Base-by-base conservation (phyloP, 495 filamentous ascomycete species). In the Melanomma pulvis-pyrius region DNA sequence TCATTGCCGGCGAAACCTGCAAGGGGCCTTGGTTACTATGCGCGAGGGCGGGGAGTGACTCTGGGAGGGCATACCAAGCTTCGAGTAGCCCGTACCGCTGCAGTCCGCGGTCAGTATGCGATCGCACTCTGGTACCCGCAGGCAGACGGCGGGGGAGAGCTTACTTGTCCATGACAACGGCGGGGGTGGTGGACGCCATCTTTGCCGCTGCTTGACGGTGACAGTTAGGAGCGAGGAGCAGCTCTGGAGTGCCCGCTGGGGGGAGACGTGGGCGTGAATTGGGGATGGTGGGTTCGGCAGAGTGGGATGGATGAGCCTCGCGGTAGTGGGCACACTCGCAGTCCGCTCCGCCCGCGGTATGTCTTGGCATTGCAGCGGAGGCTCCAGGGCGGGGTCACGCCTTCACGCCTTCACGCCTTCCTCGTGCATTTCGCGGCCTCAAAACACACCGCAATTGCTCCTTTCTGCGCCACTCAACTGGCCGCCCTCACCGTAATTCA, bases 81-180 rank as follows among this genome's bases (percentile, higher is more conserved):
- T 98, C 41, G 94, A 97, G 78, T 93, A 98, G 64, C 94, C 94
- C 80, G 94, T 98, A 79, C 94, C 94, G 89, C 94, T 98, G 75
- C 44, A 65, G 26, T 47, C 56, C 1, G 53, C 24, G 9, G 55
- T 76, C 58, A 75, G 73, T 65, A 63, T 49, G 61, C 54, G 44
- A 48, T 58, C 50, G 59, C 52, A 46, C 12, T 29, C 22, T 34
- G 26, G 48, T 28, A 58, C 41, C 29, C 34, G 68, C 34, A 59
- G 58, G 54, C 61, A 59, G 58, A 44, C 61, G 56, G 53, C 50
- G 39, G 44, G 50, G 71, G 51, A 65, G 84, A 65, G 84, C 94
- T 72, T 88, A 98, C 94, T 98, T 98, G 94, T 98, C 94, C 92
- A 98, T 98, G 91, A 98, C 94, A 97, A 98, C 96, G 90, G 94